phyloP scores from a whole-genome alignment of 768 basidiomycete genomes.

The Tricholoma terreum region DNA sequence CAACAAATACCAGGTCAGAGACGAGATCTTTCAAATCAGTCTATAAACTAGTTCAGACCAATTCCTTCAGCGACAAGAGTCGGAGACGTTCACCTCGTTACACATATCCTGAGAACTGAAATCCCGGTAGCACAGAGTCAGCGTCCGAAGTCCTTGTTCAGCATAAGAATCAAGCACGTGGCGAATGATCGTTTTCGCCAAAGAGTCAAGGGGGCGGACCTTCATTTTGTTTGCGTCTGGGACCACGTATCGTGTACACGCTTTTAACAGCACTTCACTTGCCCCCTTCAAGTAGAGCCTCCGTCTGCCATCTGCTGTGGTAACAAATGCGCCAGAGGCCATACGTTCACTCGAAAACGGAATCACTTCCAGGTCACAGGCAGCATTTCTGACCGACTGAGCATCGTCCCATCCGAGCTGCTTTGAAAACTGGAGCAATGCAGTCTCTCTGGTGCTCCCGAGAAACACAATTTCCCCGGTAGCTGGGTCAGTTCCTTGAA shows the following conservation, averaged over 20 bases:
- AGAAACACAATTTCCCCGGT: constrained; percentile 51
- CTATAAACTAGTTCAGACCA: constrained; percentile 22
- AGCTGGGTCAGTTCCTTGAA: constrained; percentile 17
- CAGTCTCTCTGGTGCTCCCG: constrained; percentile 77
- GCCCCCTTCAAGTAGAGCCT: constrained; percentile 74
- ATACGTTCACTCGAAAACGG: constrained; percentile 78
- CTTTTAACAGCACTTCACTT: constrained; percentile 64
- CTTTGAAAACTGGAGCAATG: constrained; percentile 67
- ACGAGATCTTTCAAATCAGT: constrained; percentile 53
- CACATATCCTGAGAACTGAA: constrained; percentile 64
- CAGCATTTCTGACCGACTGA: constrained; percentile 45
- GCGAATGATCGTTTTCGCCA: constrained; percentile 57
- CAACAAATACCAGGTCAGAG: constrained; percentile 60
- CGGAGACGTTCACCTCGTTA: constrained; percentile 20
- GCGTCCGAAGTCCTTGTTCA: constrained; percentile 72
- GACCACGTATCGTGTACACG: constrained; percentile 33
- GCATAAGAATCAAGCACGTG: constrained; percentile 46
- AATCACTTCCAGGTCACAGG: constrained; percentile 61
- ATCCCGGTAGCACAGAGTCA: constrained; percentile 75
- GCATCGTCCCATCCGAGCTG: constrained; percentile 61
- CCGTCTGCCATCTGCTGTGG: constrained; percentile 38
- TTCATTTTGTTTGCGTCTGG: constrained; percentile 28
- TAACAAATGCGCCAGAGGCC: constrained; percentile 72
- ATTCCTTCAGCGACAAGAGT: too few relatives aligned
- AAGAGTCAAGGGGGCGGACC: constrained; percentile 37